phyloP scores from a whole-genome alignment of 2,329 filamentous ascomycete species.

The Cordyceps militaris region DNA sequence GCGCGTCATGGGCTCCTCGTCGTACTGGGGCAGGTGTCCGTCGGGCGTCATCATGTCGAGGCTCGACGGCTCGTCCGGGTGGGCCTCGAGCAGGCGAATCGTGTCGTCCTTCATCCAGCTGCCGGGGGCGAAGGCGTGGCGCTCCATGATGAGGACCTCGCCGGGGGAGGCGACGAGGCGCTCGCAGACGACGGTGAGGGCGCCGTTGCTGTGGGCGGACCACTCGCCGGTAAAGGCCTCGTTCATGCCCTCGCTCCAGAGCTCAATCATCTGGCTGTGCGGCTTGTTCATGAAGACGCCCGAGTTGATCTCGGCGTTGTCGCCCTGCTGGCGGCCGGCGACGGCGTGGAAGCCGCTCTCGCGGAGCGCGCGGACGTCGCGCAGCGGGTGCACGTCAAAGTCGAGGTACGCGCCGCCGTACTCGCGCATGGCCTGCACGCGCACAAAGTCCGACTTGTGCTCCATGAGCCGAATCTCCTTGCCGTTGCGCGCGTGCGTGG shows the following conservation, averaged over 20 bases:
- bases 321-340: constrained; percentile 7
- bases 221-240: constrained; percentile 19
- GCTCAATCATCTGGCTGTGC: background rate
- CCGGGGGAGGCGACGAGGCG: constrained; percentile 30
- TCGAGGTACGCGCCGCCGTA: constrained; percentile 16
- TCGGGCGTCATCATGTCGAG: background rate
- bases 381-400: constrained; percentile 15
- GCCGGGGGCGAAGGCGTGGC: constrained; percentile 16
- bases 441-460: constrained; percentile 20
- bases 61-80: constrained; percentile 8
- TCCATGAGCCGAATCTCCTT: constrained; percentile 13
- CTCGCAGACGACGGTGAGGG: constrained; percentile 31
- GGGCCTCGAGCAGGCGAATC: constrained; percentile 8
- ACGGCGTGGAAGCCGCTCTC: constrained; percentile 15
- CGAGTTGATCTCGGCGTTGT: constrained; percentile 13
- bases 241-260: constrained; percentile 16
- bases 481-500: constrained; percentile 15
- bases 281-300: constrained; percentile 13
- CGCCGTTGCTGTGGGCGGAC: constrained; percentile 19
- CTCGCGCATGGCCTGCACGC: constrained; percentile 16
- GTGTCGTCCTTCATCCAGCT: constrained; percentile 13
- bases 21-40: background rate
- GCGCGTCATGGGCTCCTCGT: background rate
- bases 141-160: constrained; percentile 19
- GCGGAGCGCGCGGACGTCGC: constrained; percentile 14